phyloP scores from a whole-genome alignment of 345 rosid genomes.

The Pistacia atlantica region DNA sequence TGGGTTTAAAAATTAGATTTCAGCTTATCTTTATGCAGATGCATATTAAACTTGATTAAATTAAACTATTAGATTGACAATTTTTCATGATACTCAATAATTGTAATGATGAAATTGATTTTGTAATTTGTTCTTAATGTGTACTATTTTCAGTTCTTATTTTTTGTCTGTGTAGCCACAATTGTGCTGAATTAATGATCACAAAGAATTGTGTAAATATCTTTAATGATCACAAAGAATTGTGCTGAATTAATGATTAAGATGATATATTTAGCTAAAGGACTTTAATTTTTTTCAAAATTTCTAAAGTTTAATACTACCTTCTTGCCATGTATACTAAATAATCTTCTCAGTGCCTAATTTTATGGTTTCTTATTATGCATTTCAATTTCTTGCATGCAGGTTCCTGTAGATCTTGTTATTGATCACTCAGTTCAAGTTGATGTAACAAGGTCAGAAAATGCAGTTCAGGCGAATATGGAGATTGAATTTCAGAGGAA shows the following conservation, averaged over 20 bases:
- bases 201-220: neutral
- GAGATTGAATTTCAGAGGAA: conserved; percentile 94
- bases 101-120: neutral
- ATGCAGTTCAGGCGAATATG: conserved; percentile 97
- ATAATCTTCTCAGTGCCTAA: neutral
- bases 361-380: conserved; percentile 4
- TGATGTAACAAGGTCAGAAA: conserved; percentile 92
- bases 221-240: neutral
- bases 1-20: neutral
- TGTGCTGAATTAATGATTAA: neutral
- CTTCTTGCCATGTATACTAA: neutral
- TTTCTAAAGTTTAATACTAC: neutral
- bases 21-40: neutral
- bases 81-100: neutral
- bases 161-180: neutral
- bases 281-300: neutral
- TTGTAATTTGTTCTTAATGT: neutral
- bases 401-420: conserved; percentile 98
- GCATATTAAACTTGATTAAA: neutral
- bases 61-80: neutral
- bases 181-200: neutral
- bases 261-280: neutral
- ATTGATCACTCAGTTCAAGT: conserved; percentile 99
- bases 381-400: conserved; percentile 23
- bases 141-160: neutral